Percentiles rank a stretch among this genome's conserved stretches.
Evolutionary conservation across 2,329 filamentous ascomycete species (phyloP).

Genomic region (Metarhizium robertsii): DNA sequence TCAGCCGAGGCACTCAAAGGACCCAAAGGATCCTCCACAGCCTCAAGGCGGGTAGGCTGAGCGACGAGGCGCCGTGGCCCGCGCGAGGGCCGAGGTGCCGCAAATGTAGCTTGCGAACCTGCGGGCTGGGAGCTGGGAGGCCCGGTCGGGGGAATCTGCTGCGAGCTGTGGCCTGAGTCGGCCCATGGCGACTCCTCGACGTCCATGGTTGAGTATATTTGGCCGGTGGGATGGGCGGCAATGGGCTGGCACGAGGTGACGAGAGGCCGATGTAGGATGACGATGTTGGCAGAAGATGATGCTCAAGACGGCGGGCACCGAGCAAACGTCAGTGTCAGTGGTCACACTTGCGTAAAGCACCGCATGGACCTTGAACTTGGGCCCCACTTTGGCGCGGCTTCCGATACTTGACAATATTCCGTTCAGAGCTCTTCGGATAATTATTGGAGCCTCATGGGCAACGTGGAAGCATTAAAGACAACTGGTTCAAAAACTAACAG

Average conservation of each 20-base stretch:
- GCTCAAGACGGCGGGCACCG: constrained; percentile 1
- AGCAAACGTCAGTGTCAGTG: constrained; percentile 4
- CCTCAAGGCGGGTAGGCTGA: constrained; percentile 69
- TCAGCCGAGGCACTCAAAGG: constrained; percentile 61
- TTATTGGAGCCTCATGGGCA: too few species aligned
- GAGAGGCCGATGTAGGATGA: background rate
- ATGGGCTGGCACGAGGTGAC: background rate
- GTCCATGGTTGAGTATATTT: constrained; percentile 29
- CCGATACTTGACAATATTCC: background rate
- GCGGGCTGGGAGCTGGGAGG: constrained; percentile 19
- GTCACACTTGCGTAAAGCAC: constrained; percentile 2
- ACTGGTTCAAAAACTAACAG: background rate
- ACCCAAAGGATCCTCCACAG: constrained; percentile 67
- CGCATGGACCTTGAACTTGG: background rate
- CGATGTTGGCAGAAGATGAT: background rate
- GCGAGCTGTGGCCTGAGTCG: constrained; percentile 29
- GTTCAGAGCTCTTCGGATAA: too few species aligned
- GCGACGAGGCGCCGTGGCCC: constrained; percentile 57
- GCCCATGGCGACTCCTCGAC: constrained; percentile 46
- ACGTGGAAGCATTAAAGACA: background rate
- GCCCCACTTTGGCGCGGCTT: constrained; percentile 2
- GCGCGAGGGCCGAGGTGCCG: constrained; percentile 33
- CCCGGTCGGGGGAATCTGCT: constrained; percentile 22
- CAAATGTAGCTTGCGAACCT: constrained; percentile 8
- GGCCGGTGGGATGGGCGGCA: constrained; percentile 1